A percentile compares a stretch with the other conserved stretches of the same genome.
phyloP scores from a whole-genome alignment of 345 rosid species.

The Punica granatum region DNA sequence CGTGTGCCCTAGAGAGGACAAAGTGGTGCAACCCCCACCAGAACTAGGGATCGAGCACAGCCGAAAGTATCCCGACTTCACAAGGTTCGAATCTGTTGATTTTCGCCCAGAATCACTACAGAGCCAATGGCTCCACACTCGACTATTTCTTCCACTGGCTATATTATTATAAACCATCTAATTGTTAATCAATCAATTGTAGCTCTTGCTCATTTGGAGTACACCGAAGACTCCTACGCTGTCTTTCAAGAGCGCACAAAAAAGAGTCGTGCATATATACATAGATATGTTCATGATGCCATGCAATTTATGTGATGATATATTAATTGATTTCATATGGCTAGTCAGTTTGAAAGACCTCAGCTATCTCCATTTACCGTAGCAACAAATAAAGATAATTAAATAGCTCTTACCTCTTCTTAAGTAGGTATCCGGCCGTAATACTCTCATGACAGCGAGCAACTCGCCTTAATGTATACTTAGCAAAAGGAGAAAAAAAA shows the following conservation, averaged over 20 bases:
- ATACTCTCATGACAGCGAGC: too few relatives aligned
- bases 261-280: too few relatives aligned
- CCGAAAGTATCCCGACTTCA: constrained; percentile 62
- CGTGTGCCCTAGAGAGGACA: constrained; percentile 49
- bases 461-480: too few relatives aligned
- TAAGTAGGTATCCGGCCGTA: too few relatives aligned
- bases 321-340: neutral
- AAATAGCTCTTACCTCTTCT: too few relatives aligned
- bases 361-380: too few relatives aligned
- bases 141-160: constrained; percentile 37
- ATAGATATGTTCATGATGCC: too few relatives aligned
- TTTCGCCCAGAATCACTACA: constrained; percentile 43
- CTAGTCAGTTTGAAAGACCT: too few relatives aligned
- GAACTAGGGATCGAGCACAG: constrained; percentile 29
- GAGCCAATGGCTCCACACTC: constrained; percentile 38
- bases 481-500: too few relatives aligned
- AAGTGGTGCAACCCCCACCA: constrained; percentile 54
- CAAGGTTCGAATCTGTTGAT: constrained; percentile 59
- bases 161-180: neutral
- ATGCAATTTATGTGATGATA: neutral
- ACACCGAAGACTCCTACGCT: neutral
- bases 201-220: neutral
- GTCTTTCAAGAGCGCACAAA: too few relatives aligned
- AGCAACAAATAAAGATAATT: too few relatives aligned
- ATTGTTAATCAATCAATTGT: neutral